A percentile compares a stretch with the other conserved stretches of the same genome.
These are phyloP conservation scores for Kentomonas sorsogonicus DNA, from an alignment of 208 protist species.

Conservation along the genomic window DNA sequence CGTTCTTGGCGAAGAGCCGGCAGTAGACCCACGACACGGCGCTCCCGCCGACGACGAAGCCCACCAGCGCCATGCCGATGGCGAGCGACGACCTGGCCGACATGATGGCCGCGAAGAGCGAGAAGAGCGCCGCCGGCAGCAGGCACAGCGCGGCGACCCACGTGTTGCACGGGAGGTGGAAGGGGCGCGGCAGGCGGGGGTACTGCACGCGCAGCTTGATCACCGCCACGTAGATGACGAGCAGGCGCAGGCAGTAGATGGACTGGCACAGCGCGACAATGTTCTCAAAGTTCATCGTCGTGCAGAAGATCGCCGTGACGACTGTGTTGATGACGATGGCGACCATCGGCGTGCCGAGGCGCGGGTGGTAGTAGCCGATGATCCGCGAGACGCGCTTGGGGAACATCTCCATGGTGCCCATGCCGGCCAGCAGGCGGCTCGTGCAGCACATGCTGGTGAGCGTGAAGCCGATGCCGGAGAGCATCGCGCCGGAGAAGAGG, in stretches of 20 bases:
- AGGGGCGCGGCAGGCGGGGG: conserved; percentile 72
- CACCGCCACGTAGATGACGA: conserved; percentile 66
- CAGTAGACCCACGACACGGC: conserved; percentile 69
- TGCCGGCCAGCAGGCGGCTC: conserved; percentile 69
- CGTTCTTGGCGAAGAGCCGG: conserved; percentile 54
- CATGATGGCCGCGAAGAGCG: conserved; percentile 49
- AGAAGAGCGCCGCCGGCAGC: conserved; percentile 53
- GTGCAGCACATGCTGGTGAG: conserved; percentile 83
- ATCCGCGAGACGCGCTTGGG: conserved; percentile 66
- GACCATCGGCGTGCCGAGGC: conserved; percentile 70
- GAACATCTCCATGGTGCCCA: conserved; percentile 86
- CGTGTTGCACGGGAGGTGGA: conserved; percentile 61
- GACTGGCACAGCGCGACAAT: conserved; percentile 78
- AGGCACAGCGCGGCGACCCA: conserved; percentile 49
- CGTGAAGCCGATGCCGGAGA: conserved; percentile 74
- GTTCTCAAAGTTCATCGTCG: conserved; percentile 59
- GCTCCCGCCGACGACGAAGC: conserved; percentile 50
- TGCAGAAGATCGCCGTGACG: conserved; percentile 57
- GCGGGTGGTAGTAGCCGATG: conserved; percentile 80
- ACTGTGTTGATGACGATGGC: conserved; percentile 67
- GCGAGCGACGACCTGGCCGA: conserved; percentile 53
- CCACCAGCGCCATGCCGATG: conserved; percentile 52
- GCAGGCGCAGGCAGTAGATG: conserved; percentile 74
- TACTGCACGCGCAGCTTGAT: conserved; percentile 72
- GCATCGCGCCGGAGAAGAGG: conserved; percentile 62